Percentiles rank a stretch among this genome's conserved stretches.
Conservation (phyloP, 257 asterid genomes). For the Solanum etuberosum region DNA sequence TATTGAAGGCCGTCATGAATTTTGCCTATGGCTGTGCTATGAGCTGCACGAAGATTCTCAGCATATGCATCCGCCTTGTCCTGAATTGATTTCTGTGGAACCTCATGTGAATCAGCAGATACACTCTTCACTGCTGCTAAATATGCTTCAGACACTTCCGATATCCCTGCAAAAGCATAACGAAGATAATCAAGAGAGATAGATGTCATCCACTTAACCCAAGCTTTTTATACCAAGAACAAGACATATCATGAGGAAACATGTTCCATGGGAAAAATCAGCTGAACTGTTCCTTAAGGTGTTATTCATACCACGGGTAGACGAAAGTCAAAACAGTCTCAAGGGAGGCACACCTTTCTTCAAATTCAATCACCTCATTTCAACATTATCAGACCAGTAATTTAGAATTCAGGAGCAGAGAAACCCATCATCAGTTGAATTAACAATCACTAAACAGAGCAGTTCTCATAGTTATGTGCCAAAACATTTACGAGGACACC, state of each 20-base stretch:
- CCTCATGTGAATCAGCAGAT: slow-evolving; percentile 34
- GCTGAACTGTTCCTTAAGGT: not conserved
- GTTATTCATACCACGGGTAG: not conserved
- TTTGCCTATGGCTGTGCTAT: slow-evolving; percentile 55
- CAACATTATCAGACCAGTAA: not conserved
- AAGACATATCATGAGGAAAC: not conserved
- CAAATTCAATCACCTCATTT: not conserved
- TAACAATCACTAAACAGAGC: not conserved
- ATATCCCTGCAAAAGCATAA: slow-evolving; percentile 47
- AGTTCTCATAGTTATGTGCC: not conserved
- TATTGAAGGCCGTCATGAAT: slow-evolving; percentile 79
- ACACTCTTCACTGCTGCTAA: slow-evolving; percentile 48
- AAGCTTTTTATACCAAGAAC: not conserved
- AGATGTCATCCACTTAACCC: not conserved
- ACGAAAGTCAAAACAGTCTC: not conserved
- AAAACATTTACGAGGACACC: not conserved
- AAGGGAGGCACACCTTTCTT: not conserved
- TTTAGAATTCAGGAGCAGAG: not conserved
- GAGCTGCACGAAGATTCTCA: slow-evolving; percentile 57
- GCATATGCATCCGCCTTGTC: slow-evolving; percentile 48
- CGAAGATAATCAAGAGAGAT: not conserved
- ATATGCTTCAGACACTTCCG: slow-evolving; percentile 82
- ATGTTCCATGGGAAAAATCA: not conserved
- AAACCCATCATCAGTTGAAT: not conserved
- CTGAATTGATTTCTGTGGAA: slow-evolving; percentile 44